Percentiles rank a stretch among this genome's conserved stretches.
phyloP scores from a whole-genome alignment of 2,329 filamentous ascomycete genomes.

The Colletotrichum graminicola region DNA sequence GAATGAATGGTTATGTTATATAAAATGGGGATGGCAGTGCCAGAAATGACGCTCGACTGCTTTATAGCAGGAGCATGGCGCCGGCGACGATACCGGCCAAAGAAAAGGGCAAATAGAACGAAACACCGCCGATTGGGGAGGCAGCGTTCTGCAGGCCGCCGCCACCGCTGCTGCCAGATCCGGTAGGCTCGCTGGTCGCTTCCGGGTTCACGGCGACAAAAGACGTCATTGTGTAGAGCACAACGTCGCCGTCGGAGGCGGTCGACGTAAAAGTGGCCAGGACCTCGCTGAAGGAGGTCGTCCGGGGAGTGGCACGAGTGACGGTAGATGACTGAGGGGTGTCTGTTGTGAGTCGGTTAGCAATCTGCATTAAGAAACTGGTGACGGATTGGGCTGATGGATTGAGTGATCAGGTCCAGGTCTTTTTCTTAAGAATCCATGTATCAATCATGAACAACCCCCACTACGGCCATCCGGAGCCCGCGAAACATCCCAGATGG shows the following conservation, averaged over 20 bases:
- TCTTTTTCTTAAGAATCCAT: neutral
- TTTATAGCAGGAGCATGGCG: constrained; percentile 34
- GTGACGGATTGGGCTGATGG: neutral
- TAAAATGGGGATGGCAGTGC: constrained; percentile 25
- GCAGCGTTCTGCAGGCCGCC: constrained; percentile 56
- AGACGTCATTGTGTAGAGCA: constrained; percentile 62
- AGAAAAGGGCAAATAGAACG: constrained; percentile 40
- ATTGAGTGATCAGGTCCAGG: constrained; percentile 4
- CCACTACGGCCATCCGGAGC: constrained; percentile 14
- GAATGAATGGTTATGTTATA: constrained; percentile 33
- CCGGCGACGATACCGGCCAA: constrained; percentile 47
- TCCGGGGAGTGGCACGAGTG: constrained; percentile 43
- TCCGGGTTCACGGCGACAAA: constrained; percentile 60
- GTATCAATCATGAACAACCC: neutral
- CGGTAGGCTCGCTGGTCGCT: constrained; percentile 44
- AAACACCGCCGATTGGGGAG: constrained; percentile 43
- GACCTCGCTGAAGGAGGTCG: constrained; percentile 53
- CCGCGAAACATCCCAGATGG: constrained; percentile 15
- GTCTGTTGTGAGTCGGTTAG: constrained; percentile 42
- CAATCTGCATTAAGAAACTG: neutral
- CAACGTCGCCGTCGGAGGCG: constrained; percentile 57
- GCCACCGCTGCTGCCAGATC: constrained; percentile 30
- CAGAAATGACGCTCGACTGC: neutral
- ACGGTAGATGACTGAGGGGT: constrained; percentile 51
- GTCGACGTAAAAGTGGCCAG: constrained; percentile 61